phyloP scores from a whole-genome alignment of 495 filamentous ascomycete genomes.

The Rhizodiscina lignyota region DNA sequence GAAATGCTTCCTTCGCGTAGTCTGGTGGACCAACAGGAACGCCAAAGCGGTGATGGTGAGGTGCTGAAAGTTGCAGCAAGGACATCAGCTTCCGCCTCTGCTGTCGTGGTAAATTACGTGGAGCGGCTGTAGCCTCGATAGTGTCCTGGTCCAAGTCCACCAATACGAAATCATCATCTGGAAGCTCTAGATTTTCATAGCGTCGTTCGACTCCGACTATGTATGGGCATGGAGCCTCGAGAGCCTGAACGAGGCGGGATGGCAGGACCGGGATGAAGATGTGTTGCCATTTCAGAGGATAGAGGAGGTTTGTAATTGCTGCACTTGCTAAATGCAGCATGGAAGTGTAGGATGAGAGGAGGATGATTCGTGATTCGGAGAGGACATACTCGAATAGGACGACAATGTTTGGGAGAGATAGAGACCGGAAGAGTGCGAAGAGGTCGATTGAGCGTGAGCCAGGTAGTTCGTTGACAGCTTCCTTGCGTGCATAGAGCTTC shows the following conservation, averaged over 20 bases:
- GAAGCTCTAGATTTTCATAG: slow-evolving; percentile 81
- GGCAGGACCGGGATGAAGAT: slow-evolving; percentile 88
- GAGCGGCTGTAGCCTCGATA: slow-evolving; percentile 63
- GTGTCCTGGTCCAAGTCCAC: slow-evolving; percentile 84
- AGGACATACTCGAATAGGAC: slow-evolving; percentile 86
- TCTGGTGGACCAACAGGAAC: slow-evolving; percentile 78
- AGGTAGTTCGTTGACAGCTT: slow-evolving; percentile 85
- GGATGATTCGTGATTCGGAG: slow-evolving; percentile 86
- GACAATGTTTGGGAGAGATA: slow-evolving; percentile 83
- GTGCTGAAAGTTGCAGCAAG: slow-evolving; percentile 75
- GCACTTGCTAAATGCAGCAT: slow-evolving; percentile 89
- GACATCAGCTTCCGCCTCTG: slow-evolving; percentile 80
- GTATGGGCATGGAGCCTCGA: slow-evolving; percentile 93
- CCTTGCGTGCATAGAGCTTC: slow-evolving; percentile 80
- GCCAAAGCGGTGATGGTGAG: slow-evolving; percentile 74
- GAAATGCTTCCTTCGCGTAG: slow-evolving; percentile 84
- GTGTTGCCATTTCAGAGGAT: slow-evolving; percentile 80
- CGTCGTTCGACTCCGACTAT: slow-evolving; percentile 89
- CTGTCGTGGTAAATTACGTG: slow-evolving; percentile 65
- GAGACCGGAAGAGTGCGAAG: slow-evolving; percentile 77
- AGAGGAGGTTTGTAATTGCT: slow-evolving; percentile 68
- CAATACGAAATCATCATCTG: slow-evolving; percentile 91
- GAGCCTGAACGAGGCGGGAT: slow-evolving; percentile 67
- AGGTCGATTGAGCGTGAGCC: slow-evolving; percentile 85
- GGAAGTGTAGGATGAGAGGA: slow-evolving; percentile 84